Percentiles rank a stretch among this genome's conserved stretches.
phyloP scores from a whole-genome alignment of 257 asterid species.

The Nicotiana undulata region DNA sequence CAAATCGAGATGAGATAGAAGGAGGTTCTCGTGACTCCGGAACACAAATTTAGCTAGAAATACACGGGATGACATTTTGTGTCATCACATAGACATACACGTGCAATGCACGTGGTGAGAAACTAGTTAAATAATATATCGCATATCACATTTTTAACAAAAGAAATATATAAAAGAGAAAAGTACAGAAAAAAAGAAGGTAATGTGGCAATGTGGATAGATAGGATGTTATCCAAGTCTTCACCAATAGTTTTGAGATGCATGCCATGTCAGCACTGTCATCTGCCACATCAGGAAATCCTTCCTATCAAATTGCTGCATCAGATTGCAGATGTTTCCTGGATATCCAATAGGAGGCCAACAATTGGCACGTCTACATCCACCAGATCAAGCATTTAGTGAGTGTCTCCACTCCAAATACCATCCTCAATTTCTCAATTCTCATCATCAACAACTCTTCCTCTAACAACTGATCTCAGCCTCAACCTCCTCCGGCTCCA shows the following conservation, averaged over 20 bases:
- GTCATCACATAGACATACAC: too few species aligned
- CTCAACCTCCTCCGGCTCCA: background rate
- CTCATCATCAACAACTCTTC: background rate
- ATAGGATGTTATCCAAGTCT: conserved; percentile 38
- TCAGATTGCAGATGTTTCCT: conserved; percentile 46
- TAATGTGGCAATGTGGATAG: background rate
- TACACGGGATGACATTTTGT: too few species aligned
- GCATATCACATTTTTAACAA: background rate
- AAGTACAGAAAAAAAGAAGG: background rate
- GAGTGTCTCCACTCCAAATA: conserved; percentile 2
- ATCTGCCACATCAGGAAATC: conserved; percentile 33
- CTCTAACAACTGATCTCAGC: background rate
- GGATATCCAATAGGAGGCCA: conserved; percentile 10
- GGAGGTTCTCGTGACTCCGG: too few species aligned
- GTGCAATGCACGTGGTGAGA: too few species aligned
- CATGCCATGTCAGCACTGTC: conserved; percentile 39
- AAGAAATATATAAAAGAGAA: background rate
- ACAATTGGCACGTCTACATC: conserved; percentile 52
- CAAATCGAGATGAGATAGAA: too few species aligned
- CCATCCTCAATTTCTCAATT: conserved; percentile 3
- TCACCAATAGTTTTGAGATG: conserved; percentile 10
- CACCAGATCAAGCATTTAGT: conserved; percentile 52
- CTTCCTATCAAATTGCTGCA: conserved; percentile 34
- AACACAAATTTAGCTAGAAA: too few species aligned
- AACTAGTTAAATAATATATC: too few species aligned